Conservation (phyloP, 306 rosid species). For the Malus asiatica region DNA sequence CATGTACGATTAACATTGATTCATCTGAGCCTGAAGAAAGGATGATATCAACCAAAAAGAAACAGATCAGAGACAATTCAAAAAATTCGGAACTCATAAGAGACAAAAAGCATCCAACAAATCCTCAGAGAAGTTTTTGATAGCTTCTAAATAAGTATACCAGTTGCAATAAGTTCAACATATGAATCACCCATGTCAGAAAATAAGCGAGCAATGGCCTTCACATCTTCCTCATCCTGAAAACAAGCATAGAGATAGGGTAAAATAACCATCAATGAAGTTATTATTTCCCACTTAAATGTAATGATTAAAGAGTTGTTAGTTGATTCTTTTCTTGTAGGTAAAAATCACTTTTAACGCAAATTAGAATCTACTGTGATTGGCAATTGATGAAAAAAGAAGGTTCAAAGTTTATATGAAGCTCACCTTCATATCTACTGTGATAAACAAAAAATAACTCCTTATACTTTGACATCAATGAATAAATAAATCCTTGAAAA, state of each 20-base stretch:
- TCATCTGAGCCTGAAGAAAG: constrained; percentile 73
- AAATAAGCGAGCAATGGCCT: constrained; percentile 96
- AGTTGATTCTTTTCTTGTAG: neutral
- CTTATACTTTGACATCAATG: neutral
- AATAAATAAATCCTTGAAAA: neutral
- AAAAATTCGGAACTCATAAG: constrained; percentile 3
- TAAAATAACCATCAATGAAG: neutral
- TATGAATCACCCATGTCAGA: constrained; percentile 99
- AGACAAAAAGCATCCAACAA: constrained; percentile 20
- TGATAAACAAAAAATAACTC: neutral
- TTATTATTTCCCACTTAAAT: neutral
- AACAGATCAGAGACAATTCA: constrained; percentile 8
- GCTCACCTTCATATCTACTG: neutral
- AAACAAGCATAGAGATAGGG: constrained; percentile 19
- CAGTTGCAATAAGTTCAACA: constrained; percentile 85
- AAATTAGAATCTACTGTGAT: neutral
- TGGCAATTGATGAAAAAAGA: neutral
- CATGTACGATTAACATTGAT: constrained; percentile 82
- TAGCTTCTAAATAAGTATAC: constrained; percentile 26
- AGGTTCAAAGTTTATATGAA: neutral
- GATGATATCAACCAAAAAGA: constrained; percentile 20
- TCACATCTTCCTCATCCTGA: constrained; percentile 98
- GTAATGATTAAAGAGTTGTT: neutral
- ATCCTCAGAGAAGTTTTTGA: constrained; percentile 1
- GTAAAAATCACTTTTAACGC: neutral